Base-by-base conservation (phyloP, 208 protist genomes). In the Leishmania amazonensis region DNA sequence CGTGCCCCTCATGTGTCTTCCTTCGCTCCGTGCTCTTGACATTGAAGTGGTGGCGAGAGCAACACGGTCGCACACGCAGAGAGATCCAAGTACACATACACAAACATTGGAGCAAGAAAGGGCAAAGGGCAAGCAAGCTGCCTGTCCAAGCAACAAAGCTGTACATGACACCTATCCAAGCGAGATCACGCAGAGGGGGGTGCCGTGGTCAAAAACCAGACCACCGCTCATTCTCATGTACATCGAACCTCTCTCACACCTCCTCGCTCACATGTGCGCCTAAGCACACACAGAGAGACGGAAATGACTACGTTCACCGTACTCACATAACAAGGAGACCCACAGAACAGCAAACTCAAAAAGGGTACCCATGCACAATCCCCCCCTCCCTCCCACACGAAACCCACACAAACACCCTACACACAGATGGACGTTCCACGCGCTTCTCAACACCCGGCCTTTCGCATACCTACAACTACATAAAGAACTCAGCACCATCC, bases 401-500 rank as follows among this genome's bases (percentile, higher is more conserved):
- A 8, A 71, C 17, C 15, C 13, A 28, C 31, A 19, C 45, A 47
- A 11, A 47, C 0, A 13, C 45, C 9, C 45, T 47, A 78, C 57
- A 53, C 15, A 31, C 35, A 76, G 17, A 64, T 40, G 11, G 28
- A 64, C 53, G 53, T 28, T 42, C 21, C 45, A 24, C 35, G 73
- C 53, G 3, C 31, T 15, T 38, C 5, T 45, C 2, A 3, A 47
- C 24, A 38, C 21, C 28, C 2, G 11, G 8, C 28, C 49, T 64
- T 38, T 28, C 8, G 5, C 19, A 38, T 17, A n/a, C 8, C 73
- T 19, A 5, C 19, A 28, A 0, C 54, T 67, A 78, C 75, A 67
- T 78, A 45, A 93, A 91, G 47, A 94, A 91, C 81, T 94, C 88
- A 5, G 82, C 80, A 17, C 87, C 87, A 58, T 91, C 88, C 51